phyloP scores from a whole-genome alignment of 176 grass and related monocot genomes.

The Olyra latifolia region DNA sequence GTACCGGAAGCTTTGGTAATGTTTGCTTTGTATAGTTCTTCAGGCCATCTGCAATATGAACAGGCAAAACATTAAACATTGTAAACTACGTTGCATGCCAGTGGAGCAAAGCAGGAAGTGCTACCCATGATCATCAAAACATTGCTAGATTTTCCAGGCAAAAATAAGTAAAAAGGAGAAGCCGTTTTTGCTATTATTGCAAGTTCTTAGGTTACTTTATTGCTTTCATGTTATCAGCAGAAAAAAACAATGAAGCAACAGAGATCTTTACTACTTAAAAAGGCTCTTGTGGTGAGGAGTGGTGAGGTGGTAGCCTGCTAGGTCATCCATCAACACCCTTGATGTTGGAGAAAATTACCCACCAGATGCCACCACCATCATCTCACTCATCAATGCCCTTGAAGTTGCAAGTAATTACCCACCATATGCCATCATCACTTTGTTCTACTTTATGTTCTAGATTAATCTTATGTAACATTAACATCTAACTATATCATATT shows the following conservation, averaged over 20 bases:
- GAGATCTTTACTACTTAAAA: background rate
- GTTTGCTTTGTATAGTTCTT: conserved; percentile 68
- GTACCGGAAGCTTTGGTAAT: conserved; percentile 35
- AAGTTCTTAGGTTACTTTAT: background rate
- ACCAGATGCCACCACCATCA: too few relatives aligned
- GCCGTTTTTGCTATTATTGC: background rate
- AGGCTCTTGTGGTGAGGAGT: too few relatives aligned
- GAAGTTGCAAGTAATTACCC: too few relatives aligned
- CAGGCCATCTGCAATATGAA: conserved; percentile 67
- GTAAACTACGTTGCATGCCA: conserved; percentile 2
- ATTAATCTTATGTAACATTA: too few relatives aligned
- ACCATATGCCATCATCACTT: too few relatives aligned
- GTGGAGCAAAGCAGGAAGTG: conserved; percentile 16
- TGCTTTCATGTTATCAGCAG: background rate
- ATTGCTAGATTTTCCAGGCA: background rate
- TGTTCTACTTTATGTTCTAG: too few relatives aligned
- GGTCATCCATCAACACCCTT: too few relatives aligned
- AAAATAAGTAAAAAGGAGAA: background rate
- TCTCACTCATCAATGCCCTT: too few relatives aligned
- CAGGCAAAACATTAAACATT: conserved; percentile 33
- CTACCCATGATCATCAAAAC: background rate
- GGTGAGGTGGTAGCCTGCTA: too few relatives aligned
- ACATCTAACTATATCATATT: too few relatives aligned
- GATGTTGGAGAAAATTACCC: too few relatives aligned
- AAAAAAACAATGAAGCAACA: conserved; percentile 15